Evolutionary conservation across 306 rosid genomes (phyloP), one percentile per base, ranked within the genome.

Genomic region (Fagus crenata): DNA sequence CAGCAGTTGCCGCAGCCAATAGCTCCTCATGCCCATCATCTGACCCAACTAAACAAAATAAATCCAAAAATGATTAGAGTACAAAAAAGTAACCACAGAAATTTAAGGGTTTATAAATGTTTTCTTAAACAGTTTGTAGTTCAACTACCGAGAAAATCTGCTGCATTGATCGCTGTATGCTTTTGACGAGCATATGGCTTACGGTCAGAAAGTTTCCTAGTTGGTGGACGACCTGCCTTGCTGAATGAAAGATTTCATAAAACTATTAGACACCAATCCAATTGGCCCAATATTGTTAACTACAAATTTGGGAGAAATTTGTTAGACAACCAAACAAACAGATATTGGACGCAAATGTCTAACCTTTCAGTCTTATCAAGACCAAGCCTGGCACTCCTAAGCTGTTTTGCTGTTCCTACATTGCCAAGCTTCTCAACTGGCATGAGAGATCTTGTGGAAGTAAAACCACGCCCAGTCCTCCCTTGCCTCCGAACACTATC

Each of bases 401-500:
- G 95, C 81, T 95, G 99, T 85, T 95, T 95, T 73, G 97, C 97
- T n/a, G 96, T 89, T 79, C 94, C 96, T 33, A 91, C 87, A 80
- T 56, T 86, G 41, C 94, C 93, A 80, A 82, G 81, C 87, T 95
- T 95, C 83, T 89, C 97, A 75, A 87, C 87, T 3, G 99, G 97
- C 79, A 77, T 39, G 80, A 81, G 82, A 43, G 92, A 86, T 86
- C 97, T 85, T 17, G 97, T 78, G 64, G 91, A 83, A 77, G 89
- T 37, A 84, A 82, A 84, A 77, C 89, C 83, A 40, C 98, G 88
- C n/a, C 96, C 94, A 53, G 93, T 90, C 86, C 98, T 96, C 77
- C 99, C 99, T 85, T 93, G 97, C 91, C 98, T 91, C 78, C 96
- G 90, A 77, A 93, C 90, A 83, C 98, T 96, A 85, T 96, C 98